Evolutionary conservation across 1,284 basidiomycete species (phyloP), one percentile per base, ranked within the genome.

Genomic region (Leccinum subspadiceum): DNA sequence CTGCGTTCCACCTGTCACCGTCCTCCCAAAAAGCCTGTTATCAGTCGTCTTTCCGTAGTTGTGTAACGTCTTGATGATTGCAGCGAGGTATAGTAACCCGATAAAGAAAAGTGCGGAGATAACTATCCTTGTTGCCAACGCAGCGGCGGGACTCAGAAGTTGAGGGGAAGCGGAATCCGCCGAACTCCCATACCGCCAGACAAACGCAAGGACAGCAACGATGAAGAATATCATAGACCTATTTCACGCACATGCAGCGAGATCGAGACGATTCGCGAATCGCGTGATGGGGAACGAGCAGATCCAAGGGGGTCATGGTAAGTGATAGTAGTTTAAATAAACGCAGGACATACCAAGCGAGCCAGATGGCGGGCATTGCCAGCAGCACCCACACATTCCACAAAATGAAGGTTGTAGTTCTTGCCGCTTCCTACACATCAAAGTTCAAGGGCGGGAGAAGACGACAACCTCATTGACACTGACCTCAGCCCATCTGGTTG

Each of bases 361-460:
- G 81, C 84, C 87, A 92, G 13, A 91, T 76, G 0, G 81, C 84
- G 0, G 90, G 90, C 75, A 89, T 85, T 1, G 87, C 84, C 13
- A 92, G 76, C 8, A 92, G 67, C 1, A 91, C 86, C 90, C 90
- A 92, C 12, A 90, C 86, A 63, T 92, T 92, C 90, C 90, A 92
- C 71, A 83, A 79, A 22, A 92, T 83, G 8, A 80, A 73, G 0
- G 89, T 86, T 39, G 85, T 82, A 0, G 82, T 82, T 70, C 81
- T 83, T 56, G 83, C 81, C 22, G 88, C 86, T 73, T 91, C 89
- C 86, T 90, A 62, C n/a, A 3, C 17, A 8, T 20, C 52, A 44
- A 29, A 31, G 1, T 4, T 1, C 53, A 26, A 51, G 48, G 3
- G 5, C 24, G 20, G 22, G 22, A 24, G 22, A 39, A 37, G 1